Percentiles rank a stretch among this genome's conserved stretches.
These are phyloP conservation scores for Pyrenophora tritici-repentis DNA, from an alignment of 2,329 filamentous ascomycete genomes.

Conservation along the genomic window DNA sequence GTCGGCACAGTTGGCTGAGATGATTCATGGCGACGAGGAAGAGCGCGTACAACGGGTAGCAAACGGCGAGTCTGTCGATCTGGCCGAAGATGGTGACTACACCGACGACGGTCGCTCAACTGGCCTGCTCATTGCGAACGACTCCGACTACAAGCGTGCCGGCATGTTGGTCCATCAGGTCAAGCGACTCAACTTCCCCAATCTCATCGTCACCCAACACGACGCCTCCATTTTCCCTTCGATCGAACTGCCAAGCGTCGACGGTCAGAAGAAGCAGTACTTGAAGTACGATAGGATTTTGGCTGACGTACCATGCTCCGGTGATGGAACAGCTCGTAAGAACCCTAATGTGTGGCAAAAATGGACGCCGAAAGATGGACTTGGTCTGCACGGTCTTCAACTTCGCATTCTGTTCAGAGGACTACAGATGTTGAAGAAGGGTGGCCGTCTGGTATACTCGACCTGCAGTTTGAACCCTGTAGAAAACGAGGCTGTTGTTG, in stretches of 20 bases:
- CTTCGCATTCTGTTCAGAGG: conserved; percentile 87
- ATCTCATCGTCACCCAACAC: conserved; percentile 96
- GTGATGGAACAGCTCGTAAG: conserved; percentile 92
- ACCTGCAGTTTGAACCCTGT: conserved; percentile 99
- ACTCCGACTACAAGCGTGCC: conserved; percentile 93
- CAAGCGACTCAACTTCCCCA: conserved; percentile 94
- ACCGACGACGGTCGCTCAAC: conserved; percentile 84
- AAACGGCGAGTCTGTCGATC: conserved; percentile 65
- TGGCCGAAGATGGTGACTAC: conserved; percentile 59
- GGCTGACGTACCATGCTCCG: conserved; percentile 95
- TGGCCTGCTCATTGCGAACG: conserved; percentile 91
- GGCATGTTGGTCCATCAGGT: conserved; percentile 98
- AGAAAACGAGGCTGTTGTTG: conserved; percentile 92
- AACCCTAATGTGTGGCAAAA: conserved; percentile 94
- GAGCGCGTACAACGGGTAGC: conserved; percentile 76
- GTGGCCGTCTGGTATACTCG: conserved; percentile 93
- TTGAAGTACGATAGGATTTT: conserved; percentile 97
- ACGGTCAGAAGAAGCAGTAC: conserved; percentile 66
- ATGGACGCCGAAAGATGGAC: conserved; percentile 84
- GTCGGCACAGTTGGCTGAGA: conserved; percentile 91
- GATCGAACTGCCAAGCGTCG: conserved; percentile 74
- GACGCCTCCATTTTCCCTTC: conserved; percentile 95
- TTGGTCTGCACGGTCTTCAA: conserved; percentile 87
- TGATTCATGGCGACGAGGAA: conserved; percentile 92
- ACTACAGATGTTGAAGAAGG: conserved; percentile 93